Evolutionary conservation across 768 basidiomycete genomes (phyloP), one percentile per base, ranked within the genome.

Genomic region (Cystofilobasidium capitatum): DNA sequence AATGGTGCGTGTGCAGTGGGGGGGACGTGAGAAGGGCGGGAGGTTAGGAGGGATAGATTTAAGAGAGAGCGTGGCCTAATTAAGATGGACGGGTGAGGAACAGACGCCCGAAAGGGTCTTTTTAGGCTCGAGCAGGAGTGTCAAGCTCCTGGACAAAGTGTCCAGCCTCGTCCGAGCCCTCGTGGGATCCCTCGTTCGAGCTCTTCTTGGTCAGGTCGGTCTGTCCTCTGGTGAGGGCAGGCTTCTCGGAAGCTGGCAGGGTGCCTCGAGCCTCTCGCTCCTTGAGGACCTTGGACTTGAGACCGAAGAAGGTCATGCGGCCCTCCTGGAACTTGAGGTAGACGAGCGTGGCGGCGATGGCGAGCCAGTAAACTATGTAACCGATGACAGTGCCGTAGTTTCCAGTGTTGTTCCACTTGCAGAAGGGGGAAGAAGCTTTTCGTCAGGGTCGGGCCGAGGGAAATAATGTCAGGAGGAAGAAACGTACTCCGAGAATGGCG

Each of bases 351-450:
- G 74, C 82, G 55, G 93, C 84, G 71, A 88, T 88, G 16, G 86
- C 83, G 69, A 96, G 71, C 93, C 93, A 97, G 80, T 93, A 97
- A 77, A 90, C 88, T 58, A 89, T 84, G 76, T 97, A 98, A 0
- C 85, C 79, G n/a, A 94, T 80, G 26, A 97, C 82, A 1, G 86
- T 83, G 16, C 93, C 91, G 68, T 86, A 62, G 81, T 87, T 86
- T 12, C 86, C 92, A 64, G 80, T 87, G 76, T 93, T 92, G 70
- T 84, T 84, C 91, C 91, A 93, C 67, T 26, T 5, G 42, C 37
- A 45, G 24, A 5, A 33, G 44, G 10, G 40, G 13, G 49, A 35
- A 49, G 31, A 7, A 13, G 26, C 37, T 55, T 31, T n/a, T 17
- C 3, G 45, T 40, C 26, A 63, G 5, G 16, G 29, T 24, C 8